Evolutionary conservation across 768 basidiomycete species (phyloP).

Genomic region (Podaxis sp.): DNA sequence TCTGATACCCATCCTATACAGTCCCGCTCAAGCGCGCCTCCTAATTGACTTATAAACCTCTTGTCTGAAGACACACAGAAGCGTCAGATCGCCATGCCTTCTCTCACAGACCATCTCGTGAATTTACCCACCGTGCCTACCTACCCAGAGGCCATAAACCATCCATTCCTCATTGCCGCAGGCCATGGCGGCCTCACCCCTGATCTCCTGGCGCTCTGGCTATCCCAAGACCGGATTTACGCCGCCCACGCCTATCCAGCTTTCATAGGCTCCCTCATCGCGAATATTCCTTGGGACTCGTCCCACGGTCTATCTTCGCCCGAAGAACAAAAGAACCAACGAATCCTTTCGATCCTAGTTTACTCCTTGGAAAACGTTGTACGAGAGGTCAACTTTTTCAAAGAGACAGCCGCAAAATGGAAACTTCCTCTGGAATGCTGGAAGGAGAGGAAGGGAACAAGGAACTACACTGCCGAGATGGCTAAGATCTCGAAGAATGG

Average conservation of each 20-base stretch:
- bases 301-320: conserved; percentile 24
- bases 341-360: conserved; percentile 44
- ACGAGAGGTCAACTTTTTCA: conserved; percentile 57
- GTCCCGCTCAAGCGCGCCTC: background rate
- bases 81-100: background rate
- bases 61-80: background rate
- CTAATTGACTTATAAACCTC: background rate
- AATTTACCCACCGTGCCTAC: conserved; percentile 28
- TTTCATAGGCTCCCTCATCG: conserved; percentile 63
- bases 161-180: conserved; percentile 57
- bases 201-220: conserved; percentile 52
- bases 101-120: conserved; percentile 32
- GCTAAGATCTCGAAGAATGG: conserved; percentile 41
- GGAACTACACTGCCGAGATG: conserved; percentile 73
- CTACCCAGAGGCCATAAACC: conserved; percentile 46
- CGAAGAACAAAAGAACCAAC: conserved; percentile 32
- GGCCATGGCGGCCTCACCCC: conserved; percentile 46
- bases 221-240: conserved; percentile 72
- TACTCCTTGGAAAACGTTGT: conserved; percentile 55
- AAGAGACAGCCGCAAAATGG: conserved; percentile 39
- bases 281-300: conserved; percentile 49
- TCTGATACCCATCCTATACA: background rate
- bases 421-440: conserved; percentile 43
- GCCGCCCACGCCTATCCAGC: conserved; percentile 71
- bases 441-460: conserved; percentile 55